Base-by-base conservation (phyloP, 1,284 basidiomycete genomes). In the Heterobasidion parviporum region DNA sequence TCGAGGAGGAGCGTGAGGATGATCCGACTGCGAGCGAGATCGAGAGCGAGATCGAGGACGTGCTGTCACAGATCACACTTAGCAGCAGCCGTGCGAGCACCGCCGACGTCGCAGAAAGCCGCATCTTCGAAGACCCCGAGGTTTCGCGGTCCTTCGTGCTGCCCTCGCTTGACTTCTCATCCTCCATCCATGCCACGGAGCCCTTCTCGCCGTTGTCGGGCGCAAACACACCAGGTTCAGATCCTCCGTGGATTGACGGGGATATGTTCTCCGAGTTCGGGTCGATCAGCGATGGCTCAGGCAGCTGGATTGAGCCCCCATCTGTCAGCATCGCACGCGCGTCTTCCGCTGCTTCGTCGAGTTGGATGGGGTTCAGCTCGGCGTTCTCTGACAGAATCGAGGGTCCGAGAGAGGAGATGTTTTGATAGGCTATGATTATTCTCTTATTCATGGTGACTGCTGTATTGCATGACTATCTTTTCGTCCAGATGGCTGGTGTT, bases 81-180 rank as follows among this genome's bases (percentile, higher is more conserved):
- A 38, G 33, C 51, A 59, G 46, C 8, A 32, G 46, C 3, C n/a
- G 18, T 9, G 2, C 53, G 35, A 60, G 60, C 36, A 56, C 70
- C 70, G 26, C 70, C 69, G 59, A 59, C 38, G 47, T 18, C 53
- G 50, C 35, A 41, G 44, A n/a, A 51, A 49, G 33, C 14, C 53
- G 16, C 32, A 12, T 7, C 36, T 18, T 54, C 61, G 64, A 56
- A 56, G 80, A 84, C 63, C 79, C 81, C 1, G 38, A n/a, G n/a
- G n/a, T n/a, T 8, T 67, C 82, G 1, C 70, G 74, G 36, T 83
- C 82, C 2, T 76, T 89, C 58, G 69, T 89, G 10, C 67, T 90
- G 14, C 87, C 87, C 2, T 85, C 81, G 0, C 74, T 89, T 55
- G 86, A 89, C 65, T 78, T 89, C 60, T 85, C 85, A 0, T 67